These are phyloP conservation scores for Scedosporium boydii DNA, from an alignment of 2,329 filamentous ascomycete species.

Conservation along the genomic window DNA sequence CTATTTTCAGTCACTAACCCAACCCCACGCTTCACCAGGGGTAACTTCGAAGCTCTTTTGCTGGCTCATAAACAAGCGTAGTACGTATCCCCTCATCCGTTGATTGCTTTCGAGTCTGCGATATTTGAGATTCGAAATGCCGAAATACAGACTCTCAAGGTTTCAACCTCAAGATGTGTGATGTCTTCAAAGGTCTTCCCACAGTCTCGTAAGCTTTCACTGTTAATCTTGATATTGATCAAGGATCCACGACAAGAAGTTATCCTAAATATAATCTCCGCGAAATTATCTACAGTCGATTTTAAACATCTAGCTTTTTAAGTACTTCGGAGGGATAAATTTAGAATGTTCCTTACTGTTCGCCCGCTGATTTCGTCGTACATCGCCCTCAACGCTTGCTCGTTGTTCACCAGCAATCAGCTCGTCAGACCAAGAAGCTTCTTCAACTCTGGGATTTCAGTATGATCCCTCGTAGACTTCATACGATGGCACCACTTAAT, in stretches of 20 bases:
- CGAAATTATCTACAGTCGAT: background rate
- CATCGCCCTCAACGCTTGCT: background rate
- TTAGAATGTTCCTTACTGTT: background rate
- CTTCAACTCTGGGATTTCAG: conserved; percentile 58
- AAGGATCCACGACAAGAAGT: background rate
- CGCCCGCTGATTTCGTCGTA: background rate
- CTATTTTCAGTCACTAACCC: no score
- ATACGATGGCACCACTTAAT: conserved; percentile 78
- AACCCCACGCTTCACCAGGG: no score
- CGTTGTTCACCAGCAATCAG: background rate
- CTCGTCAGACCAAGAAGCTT: conserved; percentile 45
- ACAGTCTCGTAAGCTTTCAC: no score
- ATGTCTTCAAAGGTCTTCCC: no score
- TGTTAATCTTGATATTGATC: no score
- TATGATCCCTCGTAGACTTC: conserved; percentile 68
- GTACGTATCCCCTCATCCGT: no score
- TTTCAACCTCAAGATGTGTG: no score
- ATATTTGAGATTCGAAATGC: no score
- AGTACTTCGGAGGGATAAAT: background rate
- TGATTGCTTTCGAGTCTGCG: no score
- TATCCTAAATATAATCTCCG: background rate
- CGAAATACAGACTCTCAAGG: no score
- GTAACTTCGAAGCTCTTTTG: no score
- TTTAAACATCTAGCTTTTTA: background rate
- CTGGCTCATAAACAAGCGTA: no score